A percentile compares a stretch with the other conserved stretches of the same genome.
phyloP scores from a whole-genome alignment of 139 green algal species.

The Chlorella sp. region DNA sequence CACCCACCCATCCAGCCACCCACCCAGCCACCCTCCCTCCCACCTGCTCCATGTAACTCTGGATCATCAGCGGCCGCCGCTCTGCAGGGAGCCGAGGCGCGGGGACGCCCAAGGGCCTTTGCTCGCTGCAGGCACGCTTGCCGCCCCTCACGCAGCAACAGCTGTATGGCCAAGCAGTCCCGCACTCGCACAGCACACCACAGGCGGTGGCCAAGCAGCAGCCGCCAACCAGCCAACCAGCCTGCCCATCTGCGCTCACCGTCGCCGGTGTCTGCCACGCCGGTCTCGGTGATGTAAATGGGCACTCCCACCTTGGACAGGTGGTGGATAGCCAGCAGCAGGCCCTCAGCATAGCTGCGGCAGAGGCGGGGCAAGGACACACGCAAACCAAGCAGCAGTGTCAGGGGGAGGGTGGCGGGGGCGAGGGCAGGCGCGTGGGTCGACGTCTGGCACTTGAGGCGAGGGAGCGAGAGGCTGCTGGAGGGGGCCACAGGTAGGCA shows the following conservation, averaged over 20 bases:
- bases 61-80: constrained; percentile 39
- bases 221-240: too few species aligned
- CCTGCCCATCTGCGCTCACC: too few species aligned
- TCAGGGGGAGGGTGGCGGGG: neutral
- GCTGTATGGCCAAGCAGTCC: too few species aligned
- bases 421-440: neutral
- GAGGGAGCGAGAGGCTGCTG: neutral
- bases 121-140: too few species aligned
- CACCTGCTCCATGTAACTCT: constrained; percentile 54
- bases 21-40: neutral
- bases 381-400: neutral
- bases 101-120: too few species aligned
- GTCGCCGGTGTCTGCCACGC: constrained; percentile 70
- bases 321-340: constrained; percentile 44
- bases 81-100: neutral
- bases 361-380: too few species aligned
- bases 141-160: too few species aligned
- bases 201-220: too few species aligned
- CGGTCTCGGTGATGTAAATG: constrained; percentile 90
- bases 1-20: neutral
- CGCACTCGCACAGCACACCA: too few species aligned
- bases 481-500: too few species aligned
- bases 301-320: constrained; percentile 61
- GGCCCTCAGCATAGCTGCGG: constrained; percentile 57
- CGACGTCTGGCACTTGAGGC: neutral